phyloP scores from a whole-genome alignment of 148 eudicot genomes.

The Nepenthes mirabilis region DNA sequence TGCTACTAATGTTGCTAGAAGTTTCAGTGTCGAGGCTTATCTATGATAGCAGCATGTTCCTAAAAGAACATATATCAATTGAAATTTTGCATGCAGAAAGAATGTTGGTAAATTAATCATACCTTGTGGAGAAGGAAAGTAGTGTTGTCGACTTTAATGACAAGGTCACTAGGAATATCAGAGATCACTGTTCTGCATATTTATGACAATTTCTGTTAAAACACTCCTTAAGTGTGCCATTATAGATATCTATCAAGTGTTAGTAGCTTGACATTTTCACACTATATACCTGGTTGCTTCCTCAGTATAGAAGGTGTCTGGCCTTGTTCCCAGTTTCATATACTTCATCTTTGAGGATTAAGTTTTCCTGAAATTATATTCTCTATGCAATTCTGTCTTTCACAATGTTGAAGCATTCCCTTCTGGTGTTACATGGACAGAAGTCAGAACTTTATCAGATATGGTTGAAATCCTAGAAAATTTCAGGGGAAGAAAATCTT shows the following conservation, averaged over 20 bases:
- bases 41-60: too few relatives aligned
- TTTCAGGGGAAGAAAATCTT: too few relatives aligned
- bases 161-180: constrained; percentile 33
- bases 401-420: neutral
- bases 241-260: neutral
- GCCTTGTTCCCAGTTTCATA: constrained; percentile 49
- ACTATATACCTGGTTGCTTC: constrained; percentile 42
- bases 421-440: neutral
- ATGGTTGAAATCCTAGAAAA: too few relatives aligned
- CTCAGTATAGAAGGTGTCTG: constrained; percentile 51
- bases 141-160: constrained; percentile 23
- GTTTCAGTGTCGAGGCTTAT: too few relatives aligned
- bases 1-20: too few relatives aligned
- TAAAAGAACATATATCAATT: too few relatives aligned
- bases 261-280: neutral
- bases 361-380: neutral
- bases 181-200: constrained; percentile 40
- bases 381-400: neutral
- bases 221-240: neutral
- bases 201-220: neutral
- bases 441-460: too few relatives aligned
- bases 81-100: neutral
- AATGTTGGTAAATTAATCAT: neutral
- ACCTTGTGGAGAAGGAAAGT: constrained; percentile 55
- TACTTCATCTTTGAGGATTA: constrained; percentile 35